Percentiles rank a stretch among this genome's conserved stretches.
These are phyloP conservation scores for Tubosaeta sp. DNA, from an alignment of 768 basidiomycete species.

Conservation along the genomic window DNA sequence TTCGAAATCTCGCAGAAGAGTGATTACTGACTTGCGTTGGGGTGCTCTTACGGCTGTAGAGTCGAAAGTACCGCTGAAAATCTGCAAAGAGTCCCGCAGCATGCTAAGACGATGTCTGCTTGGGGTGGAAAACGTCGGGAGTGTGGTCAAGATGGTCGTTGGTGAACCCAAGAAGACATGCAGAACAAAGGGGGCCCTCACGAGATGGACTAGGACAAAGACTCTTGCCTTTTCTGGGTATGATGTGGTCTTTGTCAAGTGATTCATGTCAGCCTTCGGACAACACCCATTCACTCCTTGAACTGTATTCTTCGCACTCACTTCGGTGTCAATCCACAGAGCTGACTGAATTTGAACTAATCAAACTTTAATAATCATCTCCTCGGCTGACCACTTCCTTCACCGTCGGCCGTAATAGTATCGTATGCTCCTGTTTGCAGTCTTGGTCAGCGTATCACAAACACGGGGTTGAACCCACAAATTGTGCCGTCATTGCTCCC, in stretches of 20 bases:
- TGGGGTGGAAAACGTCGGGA: neutral
- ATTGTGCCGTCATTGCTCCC: constrained; percentile 93
- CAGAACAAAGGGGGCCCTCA: neutral
- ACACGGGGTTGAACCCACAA: constrained; percentile 41
- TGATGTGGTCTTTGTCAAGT: constrained; percentile 9
- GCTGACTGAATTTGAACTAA: constrained; percentile 1
- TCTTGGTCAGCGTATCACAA: constrained; percentile 5
- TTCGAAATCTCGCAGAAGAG: constrained; percentile 50
- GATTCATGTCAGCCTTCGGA: constrained; percentile 4
- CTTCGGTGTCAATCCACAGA: neutral
- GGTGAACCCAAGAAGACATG: neutral
- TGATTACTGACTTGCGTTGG: constrained; percentile 15
- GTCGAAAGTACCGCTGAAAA: constrained; percentile 12
- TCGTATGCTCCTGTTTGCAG: constrained; percentile 70
- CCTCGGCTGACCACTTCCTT: constrained; percentile 85
- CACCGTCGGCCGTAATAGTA: constrained; percentile 75
- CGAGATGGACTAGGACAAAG: neutral
- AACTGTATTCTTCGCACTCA: constrained; percentile 1
- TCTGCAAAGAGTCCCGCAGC: constrained; percentile 22
- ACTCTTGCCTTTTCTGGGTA: constrained; percentile 19
- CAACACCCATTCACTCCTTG: neutral
- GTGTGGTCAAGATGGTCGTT: neutral
- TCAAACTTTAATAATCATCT: constrained; percentile 60
- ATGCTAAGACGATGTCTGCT: constrained; percentile 9
- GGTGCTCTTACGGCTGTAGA: constrained; percentile 14